A percentile compares a stretch with the other conserved stretches of the same genome.
phyloP scores from a whole-genome alignment of 2,329 filamentous ascomycete species.

The Alternaria gaisen region DNA sequence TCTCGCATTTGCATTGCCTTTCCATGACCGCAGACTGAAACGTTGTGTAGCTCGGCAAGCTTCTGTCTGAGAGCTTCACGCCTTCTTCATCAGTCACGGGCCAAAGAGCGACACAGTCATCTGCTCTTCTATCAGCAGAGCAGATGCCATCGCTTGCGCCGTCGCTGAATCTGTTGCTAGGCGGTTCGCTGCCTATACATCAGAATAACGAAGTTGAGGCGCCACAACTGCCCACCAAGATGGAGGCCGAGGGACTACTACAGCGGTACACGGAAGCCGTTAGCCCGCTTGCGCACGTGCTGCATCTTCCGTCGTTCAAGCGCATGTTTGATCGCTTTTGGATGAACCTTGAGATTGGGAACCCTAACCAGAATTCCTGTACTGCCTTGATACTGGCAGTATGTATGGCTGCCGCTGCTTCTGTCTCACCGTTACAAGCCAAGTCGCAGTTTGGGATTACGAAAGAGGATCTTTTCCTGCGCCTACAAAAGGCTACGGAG shows the following conservation, averaged over 20 bases:
- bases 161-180: constrained; percentile 46
- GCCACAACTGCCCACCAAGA: constrained; percentile 45
- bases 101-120: constrained; percentile 49
- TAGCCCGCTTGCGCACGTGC: constrained; percentile 49
- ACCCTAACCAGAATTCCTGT: constrained; percentile 48
- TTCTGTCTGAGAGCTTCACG: constrained; percentile 46
- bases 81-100: constrained; percentile 46
- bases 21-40: constrained; percentile 34
- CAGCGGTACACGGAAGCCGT: constrained; percentile 49
- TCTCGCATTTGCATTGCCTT: constrained; percentile 11
- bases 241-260: constrained; percentile 48
- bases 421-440: constrained; percentile 49
- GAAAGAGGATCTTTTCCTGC: constrained; percentile 48
- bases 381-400: constrained; percentile 49
- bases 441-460: constrained; percentile 52
- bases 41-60: constrained; percentile 48
- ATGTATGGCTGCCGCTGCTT: constrained; percentile 50
- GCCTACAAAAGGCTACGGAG: constrained; percentile 50
- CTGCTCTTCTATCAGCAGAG: constrained; percentile 47
- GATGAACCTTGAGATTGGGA: constrained; percentile 49
- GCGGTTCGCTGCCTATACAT: constrained; percentile 40
- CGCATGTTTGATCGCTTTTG: constrained; percentile 50
- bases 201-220: constrained; percentile 41
- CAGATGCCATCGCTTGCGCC: constrained; percentile 51
- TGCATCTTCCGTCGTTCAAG: constrained; percentile 50